phyloP scores from a whole-genome alignment of 352 stramenopile genomes.

The Phytophthora litchii region DNA sequence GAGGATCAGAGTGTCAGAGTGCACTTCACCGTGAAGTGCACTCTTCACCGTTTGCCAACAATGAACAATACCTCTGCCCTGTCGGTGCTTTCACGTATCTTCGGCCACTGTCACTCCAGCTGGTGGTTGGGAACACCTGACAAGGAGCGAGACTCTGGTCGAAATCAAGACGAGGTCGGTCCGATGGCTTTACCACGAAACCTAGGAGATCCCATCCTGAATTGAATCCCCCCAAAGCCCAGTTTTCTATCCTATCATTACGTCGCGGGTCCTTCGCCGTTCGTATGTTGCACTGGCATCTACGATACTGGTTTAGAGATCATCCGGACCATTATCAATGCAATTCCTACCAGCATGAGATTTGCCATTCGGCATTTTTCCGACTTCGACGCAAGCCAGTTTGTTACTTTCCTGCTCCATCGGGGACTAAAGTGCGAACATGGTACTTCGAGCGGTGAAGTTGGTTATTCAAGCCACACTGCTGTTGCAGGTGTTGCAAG shows the following conservation, averaged over 20 bases:
- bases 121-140: conserved; percentile 20
- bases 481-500: conserved; percentile 27
- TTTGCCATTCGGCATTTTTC: conserved; percentile 42
- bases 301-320: conserved; percentile 1
- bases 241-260: conserved; percentile 32
- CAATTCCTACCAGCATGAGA: conserved; percentile 18
- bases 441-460: conserved; percentile 32
- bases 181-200: conserved; percentile 19
- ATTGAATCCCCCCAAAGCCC: conserved; percentile 27
- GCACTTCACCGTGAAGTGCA: neutral
- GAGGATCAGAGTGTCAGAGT: neutral
- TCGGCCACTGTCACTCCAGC: conserved; percentile 15
- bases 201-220: conserved; percentile 32
- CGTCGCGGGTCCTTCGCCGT: conserved; percentile 22
- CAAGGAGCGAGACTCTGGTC: conserved; percentile 11
- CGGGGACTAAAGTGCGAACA: conserved; percentile 24
- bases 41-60: too few relatives aligned
- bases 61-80: neutral
- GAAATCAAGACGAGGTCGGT: conserved; percentile 14
- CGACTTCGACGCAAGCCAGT: conserved; percentile 22
- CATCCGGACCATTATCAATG: conserved; percentile 1
- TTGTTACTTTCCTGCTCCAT: conserved; percentile 14
- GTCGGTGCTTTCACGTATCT: neutral
- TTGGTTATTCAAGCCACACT: conserved; percentile 21
- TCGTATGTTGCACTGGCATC: conserved; percentile 11